A percentile compares a stretch with the other conserved stretches of the same genome.
phyloP scores from a whole-genome alignment of 805 yeast genomes.

The Candida ficus region DNA sequence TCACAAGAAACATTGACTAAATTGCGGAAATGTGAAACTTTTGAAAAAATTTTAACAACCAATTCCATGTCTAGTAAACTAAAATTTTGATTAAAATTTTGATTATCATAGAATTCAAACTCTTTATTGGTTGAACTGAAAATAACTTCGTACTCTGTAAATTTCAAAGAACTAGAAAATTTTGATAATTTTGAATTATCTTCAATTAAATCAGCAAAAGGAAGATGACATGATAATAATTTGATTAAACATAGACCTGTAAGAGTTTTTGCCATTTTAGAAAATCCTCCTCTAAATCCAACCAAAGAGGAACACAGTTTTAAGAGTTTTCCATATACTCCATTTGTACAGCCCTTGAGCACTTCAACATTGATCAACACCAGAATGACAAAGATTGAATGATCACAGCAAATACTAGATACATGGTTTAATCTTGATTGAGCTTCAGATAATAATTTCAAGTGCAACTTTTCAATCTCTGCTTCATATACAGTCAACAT shows the following conservation, averaged over 20 bases:
- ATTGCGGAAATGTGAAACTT: background rate
- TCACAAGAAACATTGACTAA: conserved; percentile 1
- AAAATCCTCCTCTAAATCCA: background rate
- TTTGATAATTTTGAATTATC: background rate
- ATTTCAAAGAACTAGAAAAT: background rate
- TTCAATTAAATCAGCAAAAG: background rate
- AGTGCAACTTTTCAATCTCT: background rate
- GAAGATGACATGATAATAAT: background rate
- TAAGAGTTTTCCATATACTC: background rate
- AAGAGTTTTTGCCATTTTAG: background rate
- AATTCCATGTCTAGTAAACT: background rate
- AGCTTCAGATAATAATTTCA: background rate
- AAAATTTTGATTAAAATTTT: background rate
- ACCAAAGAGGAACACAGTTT: background rate
- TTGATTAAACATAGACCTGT: background rate
- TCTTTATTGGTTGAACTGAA: background rate
- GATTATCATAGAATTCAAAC: background rate
- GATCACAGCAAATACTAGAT: background rate
- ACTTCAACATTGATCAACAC: conserved; percentile 1
- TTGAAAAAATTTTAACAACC: background rate
- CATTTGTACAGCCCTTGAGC: background rate
- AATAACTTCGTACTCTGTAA: background rate
- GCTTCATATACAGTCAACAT: background rate
- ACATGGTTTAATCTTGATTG: conserved; percentile 1
- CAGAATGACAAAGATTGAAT: background rate